phyloP scores from a whole-genome alignment of 129 eudicot species.

The Scalesia atractyloides region DNA sequence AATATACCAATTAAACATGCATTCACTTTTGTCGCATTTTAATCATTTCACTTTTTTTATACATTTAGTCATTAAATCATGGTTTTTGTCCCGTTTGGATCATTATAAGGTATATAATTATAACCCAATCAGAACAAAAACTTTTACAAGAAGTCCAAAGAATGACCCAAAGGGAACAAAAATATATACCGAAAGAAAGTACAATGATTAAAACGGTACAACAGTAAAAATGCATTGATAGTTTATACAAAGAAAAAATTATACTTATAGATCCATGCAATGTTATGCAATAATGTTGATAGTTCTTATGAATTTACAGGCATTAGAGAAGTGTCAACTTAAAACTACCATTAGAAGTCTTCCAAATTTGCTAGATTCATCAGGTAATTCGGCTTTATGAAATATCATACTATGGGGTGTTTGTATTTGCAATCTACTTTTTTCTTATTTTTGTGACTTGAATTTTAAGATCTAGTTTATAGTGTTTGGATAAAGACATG shows the following conservation, averaged over 20 bases:
- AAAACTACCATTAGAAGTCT: constrained; percentile 60
- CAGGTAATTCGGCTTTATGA: constrained; percentile 46
- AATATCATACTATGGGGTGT: not conserved
- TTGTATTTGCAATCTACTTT: not conserved
- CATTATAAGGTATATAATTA: not conserved
- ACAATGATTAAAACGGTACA: not conserved
- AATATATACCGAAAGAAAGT: not conserved
- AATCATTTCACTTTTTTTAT: not conserved
- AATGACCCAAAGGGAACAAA: not conserved
- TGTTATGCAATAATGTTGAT: not conserved
- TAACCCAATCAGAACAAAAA: not conserved
- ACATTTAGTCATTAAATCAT: not conserved
- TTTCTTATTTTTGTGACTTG: not conserved
- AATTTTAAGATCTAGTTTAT: not conserved
- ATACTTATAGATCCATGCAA: not conserved
- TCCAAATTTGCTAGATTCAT: constrained; percentile 69
- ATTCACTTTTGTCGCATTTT: not conserved
- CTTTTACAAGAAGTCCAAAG: not conserved
- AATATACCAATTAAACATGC: not conserved
- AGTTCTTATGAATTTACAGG: constrained; percentile 41
- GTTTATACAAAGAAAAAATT: not conserved
- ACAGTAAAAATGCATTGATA: not conserved
- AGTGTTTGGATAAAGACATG: not conserved
- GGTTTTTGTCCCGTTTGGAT: not conserved
- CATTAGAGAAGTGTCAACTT: constrained; percentile 82